Evolutionary conservation across 495 filamentous ascomycete species (phyloP), one percentile per base, ranked within the genome.

Genomic region (Penicillium chermesinum): DNA sequence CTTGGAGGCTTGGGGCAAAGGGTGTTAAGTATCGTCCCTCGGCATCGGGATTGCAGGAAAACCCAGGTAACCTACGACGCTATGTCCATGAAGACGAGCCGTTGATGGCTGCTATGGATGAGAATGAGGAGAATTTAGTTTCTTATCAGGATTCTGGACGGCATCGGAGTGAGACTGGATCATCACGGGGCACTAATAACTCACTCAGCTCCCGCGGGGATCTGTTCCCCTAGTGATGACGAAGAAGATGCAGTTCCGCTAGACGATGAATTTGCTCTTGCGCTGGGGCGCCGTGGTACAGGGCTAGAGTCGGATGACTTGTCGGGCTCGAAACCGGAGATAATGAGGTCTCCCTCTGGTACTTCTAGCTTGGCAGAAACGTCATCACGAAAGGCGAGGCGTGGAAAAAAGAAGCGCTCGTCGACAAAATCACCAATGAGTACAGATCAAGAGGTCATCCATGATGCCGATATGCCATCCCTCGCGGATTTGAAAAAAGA

Each of bases 191-290:
- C 22, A 96, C 90, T 0, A 81, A 78, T n/a, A 93, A 90, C 50
- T 96, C 90, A 2, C 79, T 89, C 36, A 85, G 93, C 57, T 96
- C 91, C n/a, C 77, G 94, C 41, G 90, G 89, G 0, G 93, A 99
- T 65, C 71, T 99, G 16, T 91, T 96, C 53, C 89, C n/a, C 88
- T 1, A 96, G 91, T 55, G 91, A 95, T 50, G 93, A 96, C 50
- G 88, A 86, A 47, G 84, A 89, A 62, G 88, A 98, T 74, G 93
- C 93, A 1, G 81, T 96, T 18, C 90, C 93, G 1, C 70, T 98
- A 42, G 88, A 90, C 55, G 93, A 97, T 65, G 93, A 97, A 57
- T 95, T 97, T 55, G 82, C 88, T 1, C 81, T 95, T 67, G 78
- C 80, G 1, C 67, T 96, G 20, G 84, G 84, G 21, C 76, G 84